Conservation (phyloP, 768 basidiomycete species). For the Russula brevipes region DNA sequence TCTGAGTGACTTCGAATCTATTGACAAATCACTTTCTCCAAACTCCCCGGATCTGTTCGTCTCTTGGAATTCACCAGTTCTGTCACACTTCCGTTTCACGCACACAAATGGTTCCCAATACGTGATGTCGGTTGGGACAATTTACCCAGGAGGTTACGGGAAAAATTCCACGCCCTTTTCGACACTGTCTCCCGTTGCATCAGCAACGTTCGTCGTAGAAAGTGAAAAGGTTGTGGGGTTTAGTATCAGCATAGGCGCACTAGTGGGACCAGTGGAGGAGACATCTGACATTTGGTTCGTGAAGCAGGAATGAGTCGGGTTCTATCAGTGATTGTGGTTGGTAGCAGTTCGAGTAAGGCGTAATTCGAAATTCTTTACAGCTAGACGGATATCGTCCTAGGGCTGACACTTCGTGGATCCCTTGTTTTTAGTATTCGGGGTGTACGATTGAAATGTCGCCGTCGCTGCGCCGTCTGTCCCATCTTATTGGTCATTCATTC, state of each 20-base stretch:
- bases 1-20: slow-evolving; percentile 1
- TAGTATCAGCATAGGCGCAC: background rate
- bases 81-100: background rate
- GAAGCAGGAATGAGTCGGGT: background rate
- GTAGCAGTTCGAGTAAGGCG: no score
- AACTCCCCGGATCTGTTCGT: slow-evolving; percentile 11
- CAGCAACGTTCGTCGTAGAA: background rate
- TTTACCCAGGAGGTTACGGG: slow-evolving; percentile 18
- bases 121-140: background rate
- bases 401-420: no score
- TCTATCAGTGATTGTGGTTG: background rate
- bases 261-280: background rate
- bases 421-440: no score
- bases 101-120: background rate
- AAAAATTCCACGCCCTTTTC: slow-evolving; percentile 14
- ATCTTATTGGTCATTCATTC: no score
- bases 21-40: background rate
- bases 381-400: no score
- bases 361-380: no score
- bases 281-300: slow-evolving; percentile 11
- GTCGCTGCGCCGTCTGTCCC: no score
- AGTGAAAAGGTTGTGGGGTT: background rate
- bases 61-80: background rate
- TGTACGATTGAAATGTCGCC: no score
- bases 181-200: background rate